Evolutionary conservation across 1,139 yeast species (phyloP).

Genomic region (Scheffersomyces stambukii): DNA sequence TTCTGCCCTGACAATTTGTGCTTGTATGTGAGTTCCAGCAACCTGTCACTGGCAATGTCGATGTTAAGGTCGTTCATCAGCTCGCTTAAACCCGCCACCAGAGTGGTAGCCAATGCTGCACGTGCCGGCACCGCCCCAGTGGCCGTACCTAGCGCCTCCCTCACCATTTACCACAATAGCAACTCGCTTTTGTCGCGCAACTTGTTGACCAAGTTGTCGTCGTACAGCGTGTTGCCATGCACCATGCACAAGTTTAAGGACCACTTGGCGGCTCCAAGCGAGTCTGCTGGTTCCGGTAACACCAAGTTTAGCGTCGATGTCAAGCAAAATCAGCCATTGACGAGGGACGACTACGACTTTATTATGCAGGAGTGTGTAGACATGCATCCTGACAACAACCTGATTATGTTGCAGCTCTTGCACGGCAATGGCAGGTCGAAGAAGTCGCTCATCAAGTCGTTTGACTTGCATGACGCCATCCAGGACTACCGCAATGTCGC

Average conservation of each 20-base stretch:
- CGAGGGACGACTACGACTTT: conserved; percentile 29
- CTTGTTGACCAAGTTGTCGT: conserved; percentile 19
- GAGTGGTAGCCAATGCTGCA: conserved; percentile 1
- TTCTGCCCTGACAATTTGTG: too few species aligned
- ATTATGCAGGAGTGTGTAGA: conserved; percentile 34
- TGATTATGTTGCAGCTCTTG: conserved; percentile 23
- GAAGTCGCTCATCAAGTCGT: conserved; percentile 11
- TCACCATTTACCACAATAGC: conserved; percentile 32
- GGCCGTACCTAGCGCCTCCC: too few species aligned
- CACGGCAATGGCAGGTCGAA: conserved; percentile 10
- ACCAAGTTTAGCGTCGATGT: conserved; percentile 22
- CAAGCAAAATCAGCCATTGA: conserved; percentile 21
- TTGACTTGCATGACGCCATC: conserved; percentile 9
- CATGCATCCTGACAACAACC: conserved; percentile 43
- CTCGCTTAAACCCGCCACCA: conserved; percentile 1
- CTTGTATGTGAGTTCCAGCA: too few species aligned
- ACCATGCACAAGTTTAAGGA: conserved; percentile 14
- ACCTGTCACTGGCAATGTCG: too few species aligned
- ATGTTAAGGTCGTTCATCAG: conserved; percentile 1
- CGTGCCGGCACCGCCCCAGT: conserved; percentile 7
- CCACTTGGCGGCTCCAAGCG: too few species aligned
- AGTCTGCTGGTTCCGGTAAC: neutral
- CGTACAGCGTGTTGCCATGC: conserved; percentile 20
- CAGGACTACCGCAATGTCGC: conserved; percentile 7
- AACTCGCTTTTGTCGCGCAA: conserved; percentile 23